These are phyloP conservation scores for Kwoniella shivajii DNA, from an alignment of 1,284 basidiomycete species.

Conservation along the genomic window DNA sequence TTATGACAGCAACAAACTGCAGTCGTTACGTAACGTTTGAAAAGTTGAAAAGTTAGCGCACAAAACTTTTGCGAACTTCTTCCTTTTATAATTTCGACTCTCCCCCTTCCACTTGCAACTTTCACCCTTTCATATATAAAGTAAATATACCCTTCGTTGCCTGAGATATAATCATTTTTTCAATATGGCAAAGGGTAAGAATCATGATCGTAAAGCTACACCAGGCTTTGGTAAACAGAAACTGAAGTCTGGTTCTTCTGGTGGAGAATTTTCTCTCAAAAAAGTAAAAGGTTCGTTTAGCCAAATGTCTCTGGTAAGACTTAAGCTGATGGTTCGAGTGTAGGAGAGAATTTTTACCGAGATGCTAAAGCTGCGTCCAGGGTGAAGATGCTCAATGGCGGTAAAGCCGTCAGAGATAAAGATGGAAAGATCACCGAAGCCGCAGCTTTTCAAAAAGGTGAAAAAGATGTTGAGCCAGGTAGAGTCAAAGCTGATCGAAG, in stretches of 20 bases:
- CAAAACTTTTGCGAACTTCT: constrained; percentile 9
- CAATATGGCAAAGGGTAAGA: constrained; percentile 54
- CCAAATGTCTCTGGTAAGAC: neutral
- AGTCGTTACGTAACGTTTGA: constrained; percentile 11
- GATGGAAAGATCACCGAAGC: constrained; percentile 89
- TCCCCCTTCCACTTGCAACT: neutral
- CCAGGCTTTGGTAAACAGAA: constrained; percentile 47
- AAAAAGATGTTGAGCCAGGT: constrained; percentile 82
- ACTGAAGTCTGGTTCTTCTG: constrained; percentile 31
- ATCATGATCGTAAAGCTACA: constrained; percentile 49
- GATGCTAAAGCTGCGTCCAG: constrained; percentile 80
- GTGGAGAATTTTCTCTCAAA: constrained; percentile 58
- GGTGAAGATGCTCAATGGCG: constrained; percentile 87
- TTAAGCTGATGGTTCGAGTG: neutral
- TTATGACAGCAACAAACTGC: neutral
- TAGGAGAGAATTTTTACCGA: constrained; percentile 85
- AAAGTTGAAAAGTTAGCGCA: constrained; percentile 8
- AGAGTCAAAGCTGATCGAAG: constrained; percentile 88
- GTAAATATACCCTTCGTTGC: neutral
- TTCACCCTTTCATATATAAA: neutral
- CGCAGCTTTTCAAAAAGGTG: constrained; percentile 89
- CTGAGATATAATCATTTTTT: neutral
- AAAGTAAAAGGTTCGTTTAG: constrained; percentile 60
- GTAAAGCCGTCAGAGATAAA: constrained; percentile 82
- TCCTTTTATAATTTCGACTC: neutral